Percentiles rank a stretch among this genome's conserved stretches.
These are phyloP conservation scores for Kodamaea neixiangensis DNA, from an alignment of 805 yeast genomes.

Conservation along the genomic window DNA sequence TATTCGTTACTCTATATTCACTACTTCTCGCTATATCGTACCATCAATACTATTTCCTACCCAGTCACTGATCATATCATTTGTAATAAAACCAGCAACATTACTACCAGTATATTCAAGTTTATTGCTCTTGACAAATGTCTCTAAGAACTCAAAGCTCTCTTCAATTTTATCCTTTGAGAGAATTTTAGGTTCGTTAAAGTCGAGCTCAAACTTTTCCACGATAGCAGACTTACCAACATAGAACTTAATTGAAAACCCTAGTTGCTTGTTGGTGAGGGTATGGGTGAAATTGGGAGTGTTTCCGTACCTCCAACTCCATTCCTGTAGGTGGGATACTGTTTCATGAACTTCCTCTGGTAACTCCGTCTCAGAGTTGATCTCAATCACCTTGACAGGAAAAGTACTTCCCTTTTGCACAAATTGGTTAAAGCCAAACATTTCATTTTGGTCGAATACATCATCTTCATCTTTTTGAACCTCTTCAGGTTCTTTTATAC, in stretches of 20 bases:
- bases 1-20: not conserved
- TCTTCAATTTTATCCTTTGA: conserved; percentile 16
- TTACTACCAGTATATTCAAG: conserved; percentile 42
- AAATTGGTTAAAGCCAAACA: conserved; percentile 36
- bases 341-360: conserved; percentile 43
- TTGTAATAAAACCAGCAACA: conserved; percentile 45
- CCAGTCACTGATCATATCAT: conserved; percentile 48
- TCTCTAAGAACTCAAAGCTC: conserved; percentile 37
- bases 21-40: conserved; percentile 23
- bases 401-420: conserved; percentile 17
- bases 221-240: conserved; percentile 50
- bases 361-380: conserved; percentile 28
- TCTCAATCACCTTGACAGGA: conserved; percentile 16
- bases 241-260: conserved; percentile 34
- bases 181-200: not conserved
- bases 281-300: conserved; percentile 73
- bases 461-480: conserved; percentile 13
- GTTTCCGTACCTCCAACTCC: conserved; percentile 76
- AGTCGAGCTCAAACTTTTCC: conserved; percentile 15
- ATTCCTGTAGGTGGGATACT: conserved; percentile 46
- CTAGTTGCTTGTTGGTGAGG: conserved; percentile 35
- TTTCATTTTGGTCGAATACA: conserved; percentile 31
- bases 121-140: conserved; percentile 18
- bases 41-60: conserved; percentile 49
- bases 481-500: conserved; percentile 2